Conservation (phyloP, 2,329 filamentous ascomycete genomes). For the Colletotrichum higginsianum region DNA sequence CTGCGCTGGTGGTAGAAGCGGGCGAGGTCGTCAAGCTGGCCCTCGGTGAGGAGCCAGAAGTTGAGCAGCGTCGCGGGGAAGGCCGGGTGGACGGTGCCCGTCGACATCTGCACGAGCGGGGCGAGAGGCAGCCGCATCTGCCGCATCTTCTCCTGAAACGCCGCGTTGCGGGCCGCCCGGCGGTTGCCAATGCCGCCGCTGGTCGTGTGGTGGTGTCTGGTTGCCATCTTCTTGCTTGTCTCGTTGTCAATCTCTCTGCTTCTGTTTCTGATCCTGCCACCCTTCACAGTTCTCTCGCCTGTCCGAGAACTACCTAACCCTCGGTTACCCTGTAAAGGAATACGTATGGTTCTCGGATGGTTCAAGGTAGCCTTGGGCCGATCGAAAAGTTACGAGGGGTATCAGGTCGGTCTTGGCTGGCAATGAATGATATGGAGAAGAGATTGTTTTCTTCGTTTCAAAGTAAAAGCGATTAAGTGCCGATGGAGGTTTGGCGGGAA, state of each 20-base stretch:
- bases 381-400: neutral
- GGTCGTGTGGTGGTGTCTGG: slow-evolving; percentile 36
- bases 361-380: neutral
- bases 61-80: slow-evolving; percentile 78
- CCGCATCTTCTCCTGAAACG: slow-evolving; percentile 72
- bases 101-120: slow-evolving; percentile 75
- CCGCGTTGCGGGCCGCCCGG: slow-evolving; percentile 61
- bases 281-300: neutral
- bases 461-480: neutral
- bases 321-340: neutral
- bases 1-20: slow-evolving; percentile 81
- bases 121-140: slow-evolving; percentile 77
- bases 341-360: neutral
- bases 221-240: slow-evolving; percentile 32
- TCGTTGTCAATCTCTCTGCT: neutral
- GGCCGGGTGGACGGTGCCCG: slow-evolving; percentile 73
- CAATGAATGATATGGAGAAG: neutral
- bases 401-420: neutral
- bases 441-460: neutral
- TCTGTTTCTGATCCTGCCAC: neutral
- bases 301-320: neutral
- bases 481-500: neutral
- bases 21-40: slow-evolving; percentile 78
- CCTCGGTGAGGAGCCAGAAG: slow-evolving; percentile 82
- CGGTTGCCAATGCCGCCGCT: slow-evolving; percentile 51